Conservation (phyloP, 352 stramenopile species). For the Halophytophthora batemanensis region DNA sequence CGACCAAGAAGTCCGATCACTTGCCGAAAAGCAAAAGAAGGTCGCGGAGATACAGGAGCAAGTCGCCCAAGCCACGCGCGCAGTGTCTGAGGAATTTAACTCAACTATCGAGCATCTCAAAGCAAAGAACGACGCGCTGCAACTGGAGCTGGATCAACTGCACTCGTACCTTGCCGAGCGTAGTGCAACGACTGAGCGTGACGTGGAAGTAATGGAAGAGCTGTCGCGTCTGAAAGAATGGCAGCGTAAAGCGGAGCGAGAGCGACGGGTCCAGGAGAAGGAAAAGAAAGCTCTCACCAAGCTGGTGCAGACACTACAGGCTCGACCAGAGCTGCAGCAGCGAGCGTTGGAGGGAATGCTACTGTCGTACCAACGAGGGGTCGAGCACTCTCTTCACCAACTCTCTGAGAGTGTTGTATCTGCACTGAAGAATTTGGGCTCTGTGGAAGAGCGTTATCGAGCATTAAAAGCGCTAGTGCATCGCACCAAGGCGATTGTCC, state of each 20-base stretch:
- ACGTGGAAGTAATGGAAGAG: constrained; percentile 12
- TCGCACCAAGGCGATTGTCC: constrained; percentile 1
- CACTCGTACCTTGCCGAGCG: constrained; percentile 5
- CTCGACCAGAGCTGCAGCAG: constrained; percentile 34
- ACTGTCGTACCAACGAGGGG: constrained; percentile 24
- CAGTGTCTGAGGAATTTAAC: not conserved
- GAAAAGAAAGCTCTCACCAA: constrained; percentile 22
- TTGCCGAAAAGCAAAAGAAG: constrained; percentile 1
- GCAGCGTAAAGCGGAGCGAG: constrained; percentile 15
- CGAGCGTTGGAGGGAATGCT: constrained; percentile 44
- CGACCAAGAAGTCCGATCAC: constrained; percentile 7
- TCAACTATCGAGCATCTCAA: constrained; percentile 9
- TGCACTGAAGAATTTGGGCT: constrained; percentile 15
- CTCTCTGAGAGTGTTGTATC: constrained; percentile 20
- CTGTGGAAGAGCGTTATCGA: constrained; percentile 16
- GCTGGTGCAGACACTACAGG: constrained; percentile 44
- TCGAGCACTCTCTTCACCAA: constrained; percentile 24
- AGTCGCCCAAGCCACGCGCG: not conserved
- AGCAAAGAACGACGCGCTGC: constrained; percentile 5
- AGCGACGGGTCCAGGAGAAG: constrained; percentile 15
- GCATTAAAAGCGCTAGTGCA: constrained; percentile 10
- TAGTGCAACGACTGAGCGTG: not conserved
- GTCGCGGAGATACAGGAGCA: constrained; percentile 1
- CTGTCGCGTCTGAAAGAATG: constrained; percentile 18
- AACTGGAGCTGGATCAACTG: constrained; percentile 1